phyloP scores from a whole-genome alignment of 768 basidiomycete species.

The Rhizopogon salebrosus region DNA sequence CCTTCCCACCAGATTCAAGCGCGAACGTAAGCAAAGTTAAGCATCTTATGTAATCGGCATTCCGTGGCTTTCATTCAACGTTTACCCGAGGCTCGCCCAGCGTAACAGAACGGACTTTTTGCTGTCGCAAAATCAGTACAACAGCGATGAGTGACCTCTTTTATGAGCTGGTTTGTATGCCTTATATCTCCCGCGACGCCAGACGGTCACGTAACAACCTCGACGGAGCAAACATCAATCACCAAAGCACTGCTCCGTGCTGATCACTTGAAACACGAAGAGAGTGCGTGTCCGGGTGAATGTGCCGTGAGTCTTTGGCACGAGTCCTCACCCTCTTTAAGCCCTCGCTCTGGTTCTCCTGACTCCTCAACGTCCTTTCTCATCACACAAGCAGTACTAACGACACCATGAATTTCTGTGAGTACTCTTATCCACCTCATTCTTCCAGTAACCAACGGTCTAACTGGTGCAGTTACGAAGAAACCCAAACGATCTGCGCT shows the following conservation, averaged over 20 bases:
- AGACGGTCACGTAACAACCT: neutral
- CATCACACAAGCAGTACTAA: slow-evolving; percentile 8
- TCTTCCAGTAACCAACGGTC: neutral
- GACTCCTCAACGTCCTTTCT: slow-evolving; percentile 1
- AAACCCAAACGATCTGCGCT: slow-evolving; percentile 24
- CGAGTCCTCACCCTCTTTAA: slow-evolving; percentile 23
- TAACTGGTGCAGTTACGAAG: slow-evolving; percentile 19
- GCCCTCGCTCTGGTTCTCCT: slow-evolving; percentile 11
- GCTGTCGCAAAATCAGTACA: neutral
- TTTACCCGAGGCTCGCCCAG: neutral
- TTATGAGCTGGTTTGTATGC: too few relatives aligned
- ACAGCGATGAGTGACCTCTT: neutral
- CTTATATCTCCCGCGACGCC: neutral
- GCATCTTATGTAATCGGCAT: neutral
- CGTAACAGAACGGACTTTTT: neutral
- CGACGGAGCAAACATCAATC: neutral
- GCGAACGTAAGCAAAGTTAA: too few relatives aligned
- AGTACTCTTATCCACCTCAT: slow-evolving; percentile 7
- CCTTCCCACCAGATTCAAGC: neutral
- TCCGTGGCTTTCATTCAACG: neutral
- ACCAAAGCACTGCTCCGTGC: neutral
- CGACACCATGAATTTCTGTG: slow-evolving; percentile 25
- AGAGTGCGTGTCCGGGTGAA: slow-evolving; percentile 23
- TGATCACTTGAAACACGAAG: slow-evolving; percentile 21
- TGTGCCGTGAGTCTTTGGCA: slow-evolving; percentile 12